phyloP scores from a whole-genome alignment of 192 early-diverging fungal genomes.

The Gaertneriomyces semiglobifer region DNA sequence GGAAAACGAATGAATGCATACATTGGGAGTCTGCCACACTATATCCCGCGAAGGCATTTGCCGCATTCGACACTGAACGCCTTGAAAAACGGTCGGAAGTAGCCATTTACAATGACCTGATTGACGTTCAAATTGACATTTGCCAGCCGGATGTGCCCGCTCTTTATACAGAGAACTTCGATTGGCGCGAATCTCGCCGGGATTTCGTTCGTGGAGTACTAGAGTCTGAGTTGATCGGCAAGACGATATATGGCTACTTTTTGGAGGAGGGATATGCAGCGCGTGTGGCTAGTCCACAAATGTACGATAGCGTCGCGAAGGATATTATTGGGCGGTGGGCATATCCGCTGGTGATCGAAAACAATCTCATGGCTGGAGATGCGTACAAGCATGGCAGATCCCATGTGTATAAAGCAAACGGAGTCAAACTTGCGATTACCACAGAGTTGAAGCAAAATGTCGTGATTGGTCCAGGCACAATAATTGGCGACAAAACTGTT shows the following conservation, averaged over 20 bases:
- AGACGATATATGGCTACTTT: constrained; percentile 84
- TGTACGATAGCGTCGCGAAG: constrained; percentile 74
- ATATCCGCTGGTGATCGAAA: constrained; percentile 93
- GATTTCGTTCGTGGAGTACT: constrained; percentile 91
- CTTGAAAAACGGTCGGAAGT: constrained; percentile 58
- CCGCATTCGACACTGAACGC: constrained; percentile 58
- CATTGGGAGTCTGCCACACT: constrained; percentile 68
- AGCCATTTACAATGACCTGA: constrained; percentile 83
- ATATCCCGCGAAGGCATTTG: constrained; percentile 55
- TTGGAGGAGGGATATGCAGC: constrained; percentile 65
- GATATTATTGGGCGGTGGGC: constrained; percentile 89
- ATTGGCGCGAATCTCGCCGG: constrained; percentile 85
- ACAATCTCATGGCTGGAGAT: constrained; percentile 65
- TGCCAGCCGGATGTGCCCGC: constrained; percentile 87
- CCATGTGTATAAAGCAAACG: constrained; percentile 79
- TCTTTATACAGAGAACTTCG: constrained; percentile 95
- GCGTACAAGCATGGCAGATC: constrained; percentile 72
- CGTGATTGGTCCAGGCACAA: constrained; percentile 71
- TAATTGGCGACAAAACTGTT: constrained; percentile 68
- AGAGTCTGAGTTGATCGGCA: constrained; percentile 78
- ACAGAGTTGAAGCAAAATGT: constrained; percentile 70
- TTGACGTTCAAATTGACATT: constrained; percentile 90
- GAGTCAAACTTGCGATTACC: constrained; percentile 69
- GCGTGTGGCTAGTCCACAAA: constrained; percentile 61
- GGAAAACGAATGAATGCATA: constrained; percentile 70